Evolutionary conservation across 768 basidiomycete species (phyloP).

Genomic region (Multifurca ochricompacta): DNA sequence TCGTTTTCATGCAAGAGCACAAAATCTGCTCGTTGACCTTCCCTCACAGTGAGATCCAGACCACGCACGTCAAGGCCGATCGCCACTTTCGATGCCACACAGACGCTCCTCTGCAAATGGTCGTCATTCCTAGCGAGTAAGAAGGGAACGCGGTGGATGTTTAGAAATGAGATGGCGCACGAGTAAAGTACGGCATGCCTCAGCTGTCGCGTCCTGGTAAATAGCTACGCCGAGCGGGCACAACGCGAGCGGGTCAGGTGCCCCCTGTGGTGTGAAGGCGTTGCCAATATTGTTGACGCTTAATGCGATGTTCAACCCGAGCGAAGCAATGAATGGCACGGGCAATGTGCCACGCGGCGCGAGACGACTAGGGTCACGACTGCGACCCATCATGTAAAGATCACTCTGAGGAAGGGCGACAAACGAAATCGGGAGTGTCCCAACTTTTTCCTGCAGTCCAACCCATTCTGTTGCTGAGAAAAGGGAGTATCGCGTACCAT

Average conservation of each 20-base stretch:
- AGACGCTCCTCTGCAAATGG: slow-evolving; percentile 39
- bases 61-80: slow-evolving; percentile 31
- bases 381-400: too few species aligned
- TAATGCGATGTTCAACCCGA: too few species aligned
- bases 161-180: slow-evolving; percentile 32
- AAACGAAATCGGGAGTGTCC: too few species aligned
- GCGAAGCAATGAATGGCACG: too few species aligned
- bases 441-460: too few species aligned
- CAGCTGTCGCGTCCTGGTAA: slow-evolving; percentile 48
- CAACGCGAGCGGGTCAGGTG: slow-evolving; percentile 51
- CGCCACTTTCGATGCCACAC: slow-evolving; percentile 44
- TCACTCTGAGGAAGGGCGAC: too few species aligned
- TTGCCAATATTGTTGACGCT: slow-evolving; percentile 62
- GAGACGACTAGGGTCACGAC: too few species aligned
- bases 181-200: slow-evolving; percentile 39
- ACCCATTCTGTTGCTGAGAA: too few species aligned
- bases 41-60: slow-evolving; percentile 30
- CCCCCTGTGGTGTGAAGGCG: slow-evolving; percentile 63
- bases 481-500: too few species aligned
- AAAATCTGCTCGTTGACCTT: slow-evolving; percentile 47
- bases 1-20: slow-evolving; percentile 46
- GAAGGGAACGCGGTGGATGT: not conserved
- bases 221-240: slow-evolving; percentile 50
- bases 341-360: too few species aligned
- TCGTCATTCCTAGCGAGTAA: slow-evolving; percentile 4